phyloP scores from a whole-genome alignment of 2,329 filamentous ascomycete genomes.

The Trichoderma cornu-damae region DNA sequence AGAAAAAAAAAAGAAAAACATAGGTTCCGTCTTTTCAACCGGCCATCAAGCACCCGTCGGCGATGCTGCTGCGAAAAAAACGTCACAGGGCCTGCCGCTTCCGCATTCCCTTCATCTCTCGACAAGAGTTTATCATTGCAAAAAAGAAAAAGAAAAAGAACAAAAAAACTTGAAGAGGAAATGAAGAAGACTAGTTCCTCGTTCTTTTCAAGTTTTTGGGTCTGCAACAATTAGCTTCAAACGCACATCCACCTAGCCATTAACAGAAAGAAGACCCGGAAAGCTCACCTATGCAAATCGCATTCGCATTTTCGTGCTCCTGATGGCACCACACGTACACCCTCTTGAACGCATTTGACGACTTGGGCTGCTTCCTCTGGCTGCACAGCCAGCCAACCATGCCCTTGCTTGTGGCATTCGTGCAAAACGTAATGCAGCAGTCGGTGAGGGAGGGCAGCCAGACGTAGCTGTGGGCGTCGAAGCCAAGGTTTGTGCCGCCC shows the following conservation, averaged over 20 bases:
- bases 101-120: background rate
- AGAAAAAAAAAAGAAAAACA: background rate
- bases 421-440: slow-evolving; percentile 26
- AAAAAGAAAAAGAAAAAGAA: background rate
- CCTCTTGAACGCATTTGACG: slow-evolving; percentile 22
- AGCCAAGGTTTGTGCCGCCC: slow-evolving; percentile 24
- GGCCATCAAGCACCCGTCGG: background rate
- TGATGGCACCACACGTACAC: slow-evolving; percentile 27
- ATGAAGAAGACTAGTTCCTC: too few species aligned
- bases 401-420: slow-evolving; percentile 22
- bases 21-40: background rate
- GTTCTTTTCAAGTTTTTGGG: background rate
- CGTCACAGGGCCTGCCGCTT: background rate
- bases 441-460: slow-evolving; percentile 22
- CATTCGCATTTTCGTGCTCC: slow-evolving; percentile 18
- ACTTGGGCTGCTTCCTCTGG: slow-evolving; percentile 18
- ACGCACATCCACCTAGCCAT: too few species aligned
- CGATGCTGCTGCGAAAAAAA: background rate
- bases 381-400: slow-evolving; percentile 27
- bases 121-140: background rate
- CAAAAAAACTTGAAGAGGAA: background rate
- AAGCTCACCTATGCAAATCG: slow-evolving; percentile 5
- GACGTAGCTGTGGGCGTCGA: slow-evolving; percentile 23
- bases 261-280: background rate
- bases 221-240: background rate